These are phyloP conservation scores for Sutorius eximius DNA, from an alignment of 1,284 basidiomycete genomes.

Conservation along the genomic window DNA sequence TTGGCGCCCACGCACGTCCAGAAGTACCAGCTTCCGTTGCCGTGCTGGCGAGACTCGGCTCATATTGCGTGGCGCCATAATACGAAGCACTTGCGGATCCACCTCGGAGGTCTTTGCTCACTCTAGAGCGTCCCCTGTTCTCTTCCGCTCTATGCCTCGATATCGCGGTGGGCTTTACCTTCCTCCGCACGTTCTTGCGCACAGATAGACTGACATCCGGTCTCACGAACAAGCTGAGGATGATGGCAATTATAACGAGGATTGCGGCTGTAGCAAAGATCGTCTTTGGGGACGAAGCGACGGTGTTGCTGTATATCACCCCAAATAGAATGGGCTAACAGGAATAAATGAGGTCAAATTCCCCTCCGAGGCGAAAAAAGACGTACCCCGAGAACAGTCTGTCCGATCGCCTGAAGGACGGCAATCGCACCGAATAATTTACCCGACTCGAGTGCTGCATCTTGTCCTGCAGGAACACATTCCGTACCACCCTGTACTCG, in stretches of 20 bases:
- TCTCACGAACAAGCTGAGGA: slow-evolving; percentile 51
- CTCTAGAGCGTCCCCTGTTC: slow-evolving; percentile 52
- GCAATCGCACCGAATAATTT: slow-evolving; percentile 69
- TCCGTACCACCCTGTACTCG: slow-evolving; percentile 10
- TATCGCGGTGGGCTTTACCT: background rate
- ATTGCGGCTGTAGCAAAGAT: slow-evolving; percentile 60
- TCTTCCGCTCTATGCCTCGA: slow-evolving; percentile 27
- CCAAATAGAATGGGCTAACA: slow-evolving; percentile 69
- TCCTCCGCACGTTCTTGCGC: slow-evolving; percentile 10
- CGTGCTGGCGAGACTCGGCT: slow-evolving; percentile 7
- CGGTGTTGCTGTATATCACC: slow-evolving; percentile 63
- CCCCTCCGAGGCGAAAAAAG: background rate
- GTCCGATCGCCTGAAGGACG: slow-evolving; percentile 62
- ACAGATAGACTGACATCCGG: slow-evolving; percentile 35
- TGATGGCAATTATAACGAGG: slow-evolving; percentile 49
- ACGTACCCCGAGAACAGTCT: slow-evolving; percentile 67
- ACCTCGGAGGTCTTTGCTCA: slow-evolving; percentile 52
- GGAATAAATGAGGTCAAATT: slow-evolving; percentile 1
- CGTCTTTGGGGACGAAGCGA: slow-evolving; percentile 62
- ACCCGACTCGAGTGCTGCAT: slow-evolving; percentile 43
- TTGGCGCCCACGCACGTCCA: slow-evolving; percentile 5
- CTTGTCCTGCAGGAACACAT: slow-evolving; percentile 16
- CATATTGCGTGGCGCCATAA: slow-evolving; percentile 17
- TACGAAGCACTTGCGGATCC: slow-evolving; percentile 28
- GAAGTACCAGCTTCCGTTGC: slow-evolving; percentile 8